phyloP scores from a whole-genome alignment of 164 flowering plant genomes.

The Vitis amurensis region DNA sequence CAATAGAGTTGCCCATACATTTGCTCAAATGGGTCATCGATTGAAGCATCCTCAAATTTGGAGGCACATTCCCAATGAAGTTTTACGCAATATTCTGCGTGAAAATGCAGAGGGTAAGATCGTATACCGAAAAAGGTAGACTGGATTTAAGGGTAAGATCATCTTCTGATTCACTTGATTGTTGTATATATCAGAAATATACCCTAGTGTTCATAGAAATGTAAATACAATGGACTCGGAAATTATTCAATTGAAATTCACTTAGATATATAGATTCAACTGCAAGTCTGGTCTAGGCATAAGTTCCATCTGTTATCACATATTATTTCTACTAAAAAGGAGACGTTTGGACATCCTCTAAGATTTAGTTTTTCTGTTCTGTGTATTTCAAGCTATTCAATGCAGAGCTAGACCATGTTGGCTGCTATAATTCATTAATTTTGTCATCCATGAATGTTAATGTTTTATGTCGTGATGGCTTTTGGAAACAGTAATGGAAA shows the following conservation, averaged over 20 bases:
- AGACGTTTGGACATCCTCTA: no score
- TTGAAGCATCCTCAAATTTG: conserved; percentile 49
- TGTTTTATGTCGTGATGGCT: no score
- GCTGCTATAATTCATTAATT: no score
- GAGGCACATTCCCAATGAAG: conserved; percentile 42
- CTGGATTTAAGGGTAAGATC: not conserved
- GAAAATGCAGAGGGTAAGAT: conserved; percentile 71
- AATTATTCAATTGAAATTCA: not conserved
- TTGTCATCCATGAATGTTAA: no score
- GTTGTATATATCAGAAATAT: no score
- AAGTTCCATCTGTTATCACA: not conserved
- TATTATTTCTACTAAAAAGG: no score
- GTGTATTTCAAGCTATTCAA: no score
- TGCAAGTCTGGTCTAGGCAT: not conserved
- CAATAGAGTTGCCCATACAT: conserved; percentile 65
- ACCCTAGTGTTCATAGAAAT: not conserved
- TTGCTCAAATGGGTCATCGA: conserved; percentile 63
- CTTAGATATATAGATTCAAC: not conserved
- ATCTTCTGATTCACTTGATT: no score
- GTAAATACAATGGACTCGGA: not conserved
- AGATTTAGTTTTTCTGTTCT: no score
- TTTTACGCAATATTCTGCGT: conserved; percentile 30
- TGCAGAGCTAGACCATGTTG: no score
- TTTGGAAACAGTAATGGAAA: no score
- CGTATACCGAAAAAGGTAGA: conserved; percentile 34